Base-by-base conservation (phyloP, 2,329 filamentous ascomycete species). In the Fusarium pininemorale region DNA sequence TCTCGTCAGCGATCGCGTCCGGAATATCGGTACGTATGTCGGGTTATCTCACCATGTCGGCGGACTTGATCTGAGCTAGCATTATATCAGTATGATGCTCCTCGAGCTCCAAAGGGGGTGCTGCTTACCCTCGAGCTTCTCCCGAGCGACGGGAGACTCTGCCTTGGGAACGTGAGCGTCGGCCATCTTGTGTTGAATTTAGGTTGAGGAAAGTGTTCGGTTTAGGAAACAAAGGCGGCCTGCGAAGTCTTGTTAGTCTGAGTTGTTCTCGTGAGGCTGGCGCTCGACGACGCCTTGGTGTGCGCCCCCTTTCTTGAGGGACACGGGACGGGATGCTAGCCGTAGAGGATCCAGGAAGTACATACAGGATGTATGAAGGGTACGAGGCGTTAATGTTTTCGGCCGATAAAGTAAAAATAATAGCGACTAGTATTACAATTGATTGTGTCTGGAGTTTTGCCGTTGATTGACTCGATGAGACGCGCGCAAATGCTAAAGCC, bases 51-150 rank as follows among this genome's bases (percentile, higher is more conserved):
- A 98, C 96, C 96, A 99, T 99, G 82, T 99, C 96, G 68, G 94
- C 96, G 78, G 95, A 98, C 88, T 99, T 99, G 85, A 99, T 92
- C 86, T 98, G 95, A 73, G 94, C 96, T 99, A 80, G 75, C 79
- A 41, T 55, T 39, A 42, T 66, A 70, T 75, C 48, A 74, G 67
- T 41, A 68, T 45, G 38, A 53, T 69, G 44, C 30, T 62, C 22
- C 42, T 61, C 60, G 24, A 30, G 18, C 41, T 47, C 44, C 41
- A 35, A 35, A 64, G 47, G 56, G 58, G 54, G 50, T 44, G 50
- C 61, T 57, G 63, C 83, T 82, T 83, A 93, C 93, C 90, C 83
- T 96, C 93, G 61, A 95, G 90, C 89, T 94, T 95, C 82, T 94
- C 91, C 81, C 90, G 87, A 80, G 89, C 86, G 69, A 88, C 87